Evolutionary conservation across 805 yeast species (phyloP).

Genomic region (Lachancea cidri): DNA sequence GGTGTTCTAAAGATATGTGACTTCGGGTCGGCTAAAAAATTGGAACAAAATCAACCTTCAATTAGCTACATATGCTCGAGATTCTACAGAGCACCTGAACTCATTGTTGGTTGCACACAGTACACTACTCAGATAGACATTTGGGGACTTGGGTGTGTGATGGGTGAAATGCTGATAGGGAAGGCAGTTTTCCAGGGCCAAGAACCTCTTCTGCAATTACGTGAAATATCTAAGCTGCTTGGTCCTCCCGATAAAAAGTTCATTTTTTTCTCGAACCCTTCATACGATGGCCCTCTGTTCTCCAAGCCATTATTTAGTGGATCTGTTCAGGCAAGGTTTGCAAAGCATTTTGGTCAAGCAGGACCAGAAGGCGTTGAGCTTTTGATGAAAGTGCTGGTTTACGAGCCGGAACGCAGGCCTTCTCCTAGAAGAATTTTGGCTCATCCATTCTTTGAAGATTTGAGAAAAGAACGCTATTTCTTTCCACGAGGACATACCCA

Average conservation of each 20-base stretch:
- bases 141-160: constrained; percentile 97
- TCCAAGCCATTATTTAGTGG: constrained; percentile 59
- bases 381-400: constrained; percentile 73
- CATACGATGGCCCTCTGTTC: constrained; percentile 69
- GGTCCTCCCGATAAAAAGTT: constrained; percentile 82
- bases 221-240: constrained; percentile 82
- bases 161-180: constrained; percentile 91
- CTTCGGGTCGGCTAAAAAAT: constrained; percentile 78
- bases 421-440: constrained; percentile 78
- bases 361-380: constrained; percentile 84
- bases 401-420: constrained; percentile 82
- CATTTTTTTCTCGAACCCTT: constrained; percentile 68
- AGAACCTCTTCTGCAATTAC: constrained; percentile 79
- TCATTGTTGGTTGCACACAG: constrained; percentile 82
- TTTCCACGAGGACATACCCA: constrained; percentile 52
- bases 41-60: constrained; percentile 76
- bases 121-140: constrained; percentile 91
- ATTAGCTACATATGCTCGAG: constrained; percentile 95
- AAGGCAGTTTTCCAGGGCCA: constrained; percentile 95
- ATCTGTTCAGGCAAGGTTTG: constrained; percentile 49
- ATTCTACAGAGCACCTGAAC: constrained; percentile 85
- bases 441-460: constrained; percentile 85
- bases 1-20: constrained; percentile 74
- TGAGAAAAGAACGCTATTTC: constrained; percentile 50
- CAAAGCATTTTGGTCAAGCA: constrained; percentile 67